Evolutionary conservation across 305 asterid genomes (phyloP).

Genomic region (Solanum aculeatissimum): DNA sequence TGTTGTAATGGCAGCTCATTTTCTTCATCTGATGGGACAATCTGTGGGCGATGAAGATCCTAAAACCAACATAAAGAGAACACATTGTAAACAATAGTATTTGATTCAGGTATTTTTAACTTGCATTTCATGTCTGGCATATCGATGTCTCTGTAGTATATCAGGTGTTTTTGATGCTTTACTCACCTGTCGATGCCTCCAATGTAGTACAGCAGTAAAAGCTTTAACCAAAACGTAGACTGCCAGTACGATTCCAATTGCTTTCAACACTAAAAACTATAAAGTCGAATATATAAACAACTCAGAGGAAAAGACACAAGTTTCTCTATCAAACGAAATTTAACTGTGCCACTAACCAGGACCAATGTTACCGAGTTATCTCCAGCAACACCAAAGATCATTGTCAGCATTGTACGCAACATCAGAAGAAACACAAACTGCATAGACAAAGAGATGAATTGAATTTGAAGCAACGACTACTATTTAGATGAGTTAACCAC

Average conservation of each 20-base stretch:
- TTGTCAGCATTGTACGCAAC: constrained; percentile 49
- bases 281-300: background rate
- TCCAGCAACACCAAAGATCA: constrained; percentile 36
- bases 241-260: constrained; percentile 45
- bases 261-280: constrained; percentile 42
- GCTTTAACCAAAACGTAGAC: constrained; percentile 51
- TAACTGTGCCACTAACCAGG: constrained; percentile 31
- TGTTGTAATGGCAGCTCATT: constrained; percentile 22
- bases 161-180: background rate
- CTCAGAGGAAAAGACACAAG: background rate
- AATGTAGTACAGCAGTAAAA: constrained; percentile 22
- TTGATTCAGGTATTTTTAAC: background rate
- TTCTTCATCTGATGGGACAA: constrained; percentile 19
- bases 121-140: background rate
- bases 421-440: constrained; percentile 60
- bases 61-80: constrained; percentile 6
- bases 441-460: background rate
- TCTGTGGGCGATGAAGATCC: constrained; percentile 13
- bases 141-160: background rate
- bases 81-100: background rate
- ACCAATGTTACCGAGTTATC: constrained; percentile 35
- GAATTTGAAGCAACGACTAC: background rate
- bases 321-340: background rate
- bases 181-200: constrained; percentile 43
- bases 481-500: background rate